Percentiles rank a stretch among this genome's conserved stretches.
phyloP scores from a whole-genome alignment of 1,139 yeast species.

The Yamadazyma trypodendri region DNA sequence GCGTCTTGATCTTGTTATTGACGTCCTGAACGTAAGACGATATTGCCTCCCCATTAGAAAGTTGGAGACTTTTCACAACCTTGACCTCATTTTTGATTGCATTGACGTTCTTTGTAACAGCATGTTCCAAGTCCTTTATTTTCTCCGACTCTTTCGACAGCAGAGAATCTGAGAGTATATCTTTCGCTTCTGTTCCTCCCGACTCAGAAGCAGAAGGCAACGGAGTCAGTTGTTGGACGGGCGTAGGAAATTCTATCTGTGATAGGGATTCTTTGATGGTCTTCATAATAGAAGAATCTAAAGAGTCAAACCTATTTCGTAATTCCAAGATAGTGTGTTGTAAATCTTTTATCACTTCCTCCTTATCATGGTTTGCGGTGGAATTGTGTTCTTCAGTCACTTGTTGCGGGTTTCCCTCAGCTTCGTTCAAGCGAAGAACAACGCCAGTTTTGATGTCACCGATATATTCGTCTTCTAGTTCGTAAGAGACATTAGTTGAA shows the following conservation, averaged over 20 bases:
- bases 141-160: background rate
- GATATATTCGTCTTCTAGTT: conserved; percentile 69
- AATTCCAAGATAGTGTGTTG: conserved; percentile 8
- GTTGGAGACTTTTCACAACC: conserved; percentile 60
- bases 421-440: conserved; percentile 53
- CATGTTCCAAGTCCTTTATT: background rate
- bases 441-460: conserved; percentile 60
- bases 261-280: conserved; percentile 9
- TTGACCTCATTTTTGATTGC: conserved; percentile 56
- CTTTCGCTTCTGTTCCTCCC: background rate
- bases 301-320: conserved; percentile 9
- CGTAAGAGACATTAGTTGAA: conserved; percentile 62
- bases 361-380: conserved; percentile 17
- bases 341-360: conserved; percentile 6
- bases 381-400: background rate
- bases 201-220: conserved; percentile 1
- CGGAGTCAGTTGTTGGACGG: conserved; percentile 1
- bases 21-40: conserved; percentile 46
- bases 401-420: conserved; percentile 26
- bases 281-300: conserved; percentile 6
- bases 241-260: background rate
- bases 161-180: background rate
- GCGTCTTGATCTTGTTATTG: conserved; percentile 46
- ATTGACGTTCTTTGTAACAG: conserved; percentile 7
- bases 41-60: conserved; percentile 41